Conservation (phyloP, 176 grass and related monocot species). For the Raddia guianensis region DNA sequence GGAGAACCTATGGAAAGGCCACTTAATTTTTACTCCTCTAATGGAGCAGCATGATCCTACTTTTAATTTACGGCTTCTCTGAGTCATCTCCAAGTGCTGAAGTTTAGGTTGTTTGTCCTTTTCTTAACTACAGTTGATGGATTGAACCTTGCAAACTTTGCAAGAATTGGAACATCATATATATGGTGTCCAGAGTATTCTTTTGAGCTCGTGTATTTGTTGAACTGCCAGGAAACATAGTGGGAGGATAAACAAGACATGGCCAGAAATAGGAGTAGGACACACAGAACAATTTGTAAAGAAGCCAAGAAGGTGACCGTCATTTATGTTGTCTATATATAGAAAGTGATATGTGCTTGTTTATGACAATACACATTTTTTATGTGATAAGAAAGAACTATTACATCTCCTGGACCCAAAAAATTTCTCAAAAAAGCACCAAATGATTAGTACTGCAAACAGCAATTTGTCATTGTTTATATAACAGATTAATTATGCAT, state of each 20-base stretch:
- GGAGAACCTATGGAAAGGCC: constrained; percentile 11
- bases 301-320: constrained; percentile 4
- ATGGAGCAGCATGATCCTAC: constrained; percentile 36
- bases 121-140: constrained; percentile 41
- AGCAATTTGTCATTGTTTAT: constrained; percentile 21
- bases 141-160: constrained; percentile 35
- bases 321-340: constrained; percentile 52
- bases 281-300: constrained; percentile 44
- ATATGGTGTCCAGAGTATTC: constrained; percentile 40
- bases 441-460: constrained; percentile 19
- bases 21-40: constrained; percentile 20
- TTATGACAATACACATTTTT: background rate
- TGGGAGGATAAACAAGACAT: constrained; percentile 6
- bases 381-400: constrained; percentile 27
- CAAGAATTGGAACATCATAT: constrained; percentile 33
- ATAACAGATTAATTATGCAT: constrained; percentile 35
- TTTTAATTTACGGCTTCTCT: constrained; percentile 36
- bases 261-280: constrained; percentile 28
- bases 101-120: constrained; percentile 44
- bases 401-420: background rate
- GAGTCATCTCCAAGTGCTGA: constrained; percentile 33
- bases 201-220: constrained; percentile 30
- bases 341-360: constrained; percentile 48
- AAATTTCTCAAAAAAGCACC: constrained; percentile 28
- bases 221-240: constrained; percentile 39